phyloP scores from a whole-genome alignment of 495 filamentous ascomycete species.

The Xylaria palmicola region DNA sequence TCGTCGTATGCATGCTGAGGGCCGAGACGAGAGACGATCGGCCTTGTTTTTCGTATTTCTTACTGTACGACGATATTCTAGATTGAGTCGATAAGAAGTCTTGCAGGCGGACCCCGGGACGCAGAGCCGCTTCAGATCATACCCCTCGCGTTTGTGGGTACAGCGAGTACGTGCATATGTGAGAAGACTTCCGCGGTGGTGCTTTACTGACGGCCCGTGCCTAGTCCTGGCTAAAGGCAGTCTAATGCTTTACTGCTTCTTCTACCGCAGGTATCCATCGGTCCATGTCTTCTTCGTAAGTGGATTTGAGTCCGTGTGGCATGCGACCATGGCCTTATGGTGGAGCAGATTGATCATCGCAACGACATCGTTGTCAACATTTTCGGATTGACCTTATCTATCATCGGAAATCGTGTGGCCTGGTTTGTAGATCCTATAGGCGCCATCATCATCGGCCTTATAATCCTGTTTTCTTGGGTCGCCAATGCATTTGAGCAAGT shows the following conservation, averaged over 20 bases:
- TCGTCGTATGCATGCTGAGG: conserved; percentile 17
- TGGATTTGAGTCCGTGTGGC: background rate
- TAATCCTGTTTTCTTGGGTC: conserved; percentile 57
- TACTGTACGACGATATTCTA: conserved; percentile 23
- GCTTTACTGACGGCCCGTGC: conserved; percentile 5
- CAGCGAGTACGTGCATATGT: conserved; percentile 44
- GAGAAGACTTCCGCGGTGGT: conserved; percentile 14
- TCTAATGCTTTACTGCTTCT: conserved; percentile 53
- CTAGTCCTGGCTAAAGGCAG: conserved; percentile 47
- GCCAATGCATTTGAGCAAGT: conserved; percentile 57
- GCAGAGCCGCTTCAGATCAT: conserved; percentile 45
- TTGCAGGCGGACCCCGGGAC: conserved; percentile 41
- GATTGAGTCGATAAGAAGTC: conserved; percentile 49
- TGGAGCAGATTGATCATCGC: conserved; percentile 46
- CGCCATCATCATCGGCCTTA: conserved; percentile 53
- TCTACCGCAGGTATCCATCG: conserved; percentile 51
- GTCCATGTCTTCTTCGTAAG: conserved; percentile 54
- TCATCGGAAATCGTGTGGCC: conserved; percentile 50
- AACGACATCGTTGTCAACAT: conserved; percentile 57
- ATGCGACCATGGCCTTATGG: background rate
- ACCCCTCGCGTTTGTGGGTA: conserved; percentile 50
- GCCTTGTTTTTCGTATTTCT: conserved; percentile 13
- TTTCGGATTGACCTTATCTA: conserved; percentile 55
- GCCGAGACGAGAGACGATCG: conserved; percentile 10
- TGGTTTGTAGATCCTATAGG: conserved; percentile 59